A percentile compares a stretch with the other conserved stretches of the same genome.
Evolutionary conservation across 2,329 filamentous ascomycete species (phyloP).

Genomic region (Sphaerulina vaccinii): DNA sequence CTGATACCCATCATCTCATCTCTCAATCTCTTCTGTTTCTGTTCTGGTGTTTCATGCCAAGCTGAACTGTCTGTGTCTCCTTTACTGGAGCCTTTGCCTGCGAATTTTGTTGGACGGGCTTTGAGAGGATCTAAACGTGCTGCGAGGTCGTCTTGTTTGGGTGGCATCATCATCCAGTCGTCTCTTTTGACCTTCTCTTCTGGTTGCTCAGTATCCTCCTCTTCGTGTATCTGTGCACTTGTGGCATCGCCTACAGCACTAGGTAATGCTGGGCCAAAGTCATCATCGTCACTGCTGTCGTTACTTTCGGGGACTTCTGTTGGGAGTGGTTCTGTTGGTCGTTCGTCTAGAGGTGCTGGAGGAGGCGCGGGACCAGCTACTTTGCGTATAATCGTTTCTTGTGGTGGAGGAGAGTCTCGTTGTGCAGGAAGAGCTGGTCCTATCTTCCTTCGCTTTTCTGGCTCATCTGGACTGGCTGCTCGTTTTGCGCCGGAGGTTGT

Average conservation of each 20-base stretch:
- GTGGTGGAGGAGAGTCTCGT: background rate
- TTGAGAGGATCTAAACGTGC: constrained; percentile 78
- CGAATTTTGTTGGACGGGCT: constrained; percentile 78
- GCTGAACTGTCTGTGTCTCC: constrained; percentile 54
- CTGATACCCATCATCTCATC: constrained; percentile 77
- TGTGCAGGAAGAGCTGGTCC: constrained; percentile 52
- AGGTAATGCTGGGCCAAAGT: constrained; percentile 49
- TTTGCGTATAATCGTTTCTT: constrained; percentile 37
- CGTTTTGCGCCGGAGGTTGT: constrained; percentile 40
- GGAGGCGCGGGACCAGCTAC: constrained; percentile 57
- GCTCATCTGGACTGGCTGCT: constrained; percentile 40
- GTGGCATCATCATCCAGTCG: constrained; percentile 59
- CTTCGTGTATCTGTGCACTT: constrained; percentile 19
- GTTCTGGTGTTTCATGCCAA: constrained; percentile 89
- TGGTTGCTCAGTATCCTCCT: constrained; percentile 30
- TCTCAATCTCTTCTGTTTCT: constrained; percentile 77
- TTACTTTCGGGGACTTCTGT: constrained; percentile 32
- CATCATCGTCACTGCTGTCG: constrained; percentile 41
- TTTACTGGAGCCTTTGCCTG: constrained; percentile 56
- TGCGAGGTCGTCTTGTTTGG: constrained; percentile 50
- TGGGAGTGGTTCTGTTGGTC: constrained; percentile 42
- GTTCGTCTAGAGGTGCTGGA: constrained; percentile 49
- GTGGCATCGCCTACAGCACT: constrained; percentile 17
- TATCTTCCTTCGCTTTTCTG: constrained; percentile 52
- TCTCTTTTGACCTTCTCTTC: constrained; percentile 61